Percentiles rank a stretch among this genome's conserved stretches.
Conservation (phyloP, 2,329 filamentous ascomycete species). For the Cladosporium cucumerinum region DNA sequence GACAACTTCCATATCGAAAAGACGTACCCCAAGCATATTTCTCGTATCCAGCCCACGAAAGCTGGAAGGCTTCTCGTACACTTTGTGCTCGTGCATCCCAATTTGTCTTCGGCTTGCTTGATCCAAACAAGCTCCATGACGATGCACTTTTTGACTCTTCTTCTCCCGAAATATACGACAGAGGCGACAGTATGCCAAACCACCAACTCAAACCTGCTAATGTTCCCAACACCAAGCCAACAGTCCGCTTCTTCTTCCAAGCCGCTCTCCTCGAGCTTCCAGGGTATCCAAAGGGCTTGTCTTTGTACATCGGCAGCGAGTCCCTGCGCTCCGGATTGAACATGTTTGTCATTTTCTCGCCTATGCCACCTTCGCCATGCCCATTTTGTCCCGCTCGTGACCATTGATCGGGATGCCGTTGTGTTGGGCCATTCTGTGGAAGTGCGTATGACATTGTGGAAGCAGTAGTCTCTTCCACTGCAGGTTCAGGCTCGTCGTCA, state of each 20-base stretch:
- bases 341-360: conserved; percentile 62
- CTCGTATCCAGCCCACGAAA: conserved; percentile 92
- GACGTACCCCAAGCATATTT: conserved; percentile 87
- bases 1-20: background rate
- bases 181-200: conserved; percentile 57
- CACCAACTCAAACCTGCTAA: conserved; percentile 63
- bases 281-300: conserved; percentile 82
- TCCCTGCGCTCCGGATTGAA: conserved; percentile 59
- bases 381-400: conserved; percentile 22
- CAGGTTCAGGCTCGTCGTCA: background rate
- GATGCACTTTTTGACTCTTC: conserved; percentile 1
- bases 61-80: conserved; percentile 83
- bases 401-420: conserved; percentile 37
- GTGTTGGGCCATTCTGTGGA: conserved; percentile 42
- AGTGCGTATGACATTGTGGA: conserved; percentile 41
- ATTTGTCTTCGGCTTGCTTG: conserved; percentile 46
- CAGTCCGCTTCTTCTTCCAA: conserved; percentile 60
- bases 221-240: conserved; percentile 54
- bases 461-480: conserved; percentile 17
- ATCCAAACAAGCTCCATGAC: conserved; percentile 52
- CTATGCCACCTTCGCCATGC: conserved; percentile 45
- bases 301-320: conserved; percentile 90
- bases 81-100: conserved; percentile 76
- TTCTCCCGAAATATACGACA: conserved; percentile 25
- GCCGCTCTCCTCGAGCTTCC: conserved; percentile 55